Conservation (phyloP, 2,329 filamentous ascomycete species). For the Colletotrichum lindemuthianum region DNA sequence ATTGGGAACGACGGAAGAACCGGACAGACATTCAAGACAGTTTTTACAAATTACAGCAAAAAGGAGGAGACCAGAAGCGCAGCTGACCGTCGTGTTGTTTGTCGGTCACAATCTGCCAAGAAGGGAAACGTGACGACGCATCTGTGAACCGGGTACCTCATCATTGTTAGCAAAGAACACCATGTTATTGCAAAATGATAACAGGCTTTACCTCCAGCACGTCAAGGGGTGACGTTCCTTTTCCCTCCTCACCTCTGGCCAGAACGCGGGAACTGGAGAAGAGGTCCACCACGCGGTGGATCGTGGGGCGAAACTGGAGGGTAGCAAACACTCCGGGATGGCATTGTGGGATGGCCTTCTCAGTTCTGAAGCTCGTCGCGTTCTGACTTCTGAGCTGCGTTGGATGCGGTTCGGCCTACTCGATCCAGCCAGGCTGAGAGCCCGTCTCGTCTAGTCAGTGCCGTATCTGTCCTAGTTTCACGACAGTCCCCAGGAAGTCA, state of each 20-base stretch:
- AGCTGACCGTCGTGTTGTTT: no score
- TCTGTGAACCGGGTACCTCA: slow-evolving; percentile 4
- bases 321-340: no score
- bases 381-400: background rate
- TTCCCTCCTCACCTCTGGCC: slow-evolving; percentile 1
- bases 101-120: background rate
- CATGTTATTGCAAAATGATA: background rate
- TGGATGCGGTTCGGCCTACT: no score
- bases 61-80: no score
- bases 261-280: slow-evolving; percentile 10
- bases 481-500: no score
- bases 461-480: no score
- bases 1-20: no score
- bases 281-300: slow-evolving; percentile 9
- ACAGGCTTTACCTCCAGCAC: no score
- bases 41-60: no score
- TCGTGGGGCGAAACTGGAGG: slow-evolving; percentile 4
- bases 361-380: background rate
- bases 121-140: slow-evolving; percentile 5
- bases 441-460: no score
- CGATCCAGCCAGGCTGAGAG: no score
- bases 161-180: slow-evolving; percentile 4
- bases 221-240: slow-evolving; percentile 11
- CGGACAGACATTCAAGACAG: no score
- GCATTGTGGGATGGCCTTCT: background rate